Percentiles rank a stretch among this genome's conserved stretches.
Evolutionary conservation across 768 basidiomycete species (phyloP).

Genomic region (Scleroderma bovista): DNA sequence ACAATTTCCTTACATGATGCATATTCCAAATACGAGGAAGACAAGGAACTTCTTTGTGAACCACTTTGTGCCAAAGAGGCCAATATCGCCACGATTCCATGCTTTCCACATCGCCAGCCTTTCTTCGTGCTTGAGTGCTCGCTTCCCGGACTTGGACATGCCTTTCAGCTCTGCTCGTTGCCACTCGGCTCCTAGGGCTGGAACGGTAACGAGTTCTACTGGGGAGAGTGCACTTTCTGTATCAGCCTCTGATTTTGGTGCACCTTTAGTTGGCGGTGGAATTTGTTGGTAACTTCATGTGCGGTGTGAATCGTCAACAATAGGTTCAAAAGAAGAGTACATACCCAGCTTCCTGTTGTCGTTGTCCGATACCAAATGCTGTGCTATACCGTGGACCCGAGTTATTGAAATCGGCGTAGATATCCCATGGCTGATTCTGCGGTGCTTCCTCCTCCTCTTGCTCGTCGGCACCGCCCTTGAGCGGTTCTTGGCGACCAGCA

Average conservation of each 20-base stretch:
- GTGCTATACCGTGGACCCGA: constrained; percentile 71
- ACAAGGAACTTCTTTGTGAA: constrained; percentile 70
- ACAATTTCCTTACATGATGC: constrained; percentile 41
- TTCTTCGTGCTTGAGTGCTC: constrained; percentile 52
- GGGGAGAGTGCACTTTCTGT: constrained; percentile 33
- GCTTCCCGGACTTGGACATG: constrained; percentile 68
- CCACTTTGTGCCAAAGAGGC: constrained; percentile 68
- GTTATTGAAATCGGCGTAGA: constrained; percentile 89
- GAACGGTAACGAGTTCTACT: constrained; percentile 89
- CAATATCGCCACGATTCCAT: constrained; percentile 76
- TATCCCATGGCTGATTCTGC: constrained; percentile 55
- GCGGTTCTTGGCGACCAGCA: constrained; percentile 65
- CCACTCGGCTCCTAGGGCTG: constrained; percentile 91
- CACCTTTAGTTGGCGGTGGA: constrained; percentile 21
- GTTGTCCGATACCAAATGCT: constrained; percentile 43
- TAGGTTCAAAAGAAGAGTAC: constrained; percentile 14
- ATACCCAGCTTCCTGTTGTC: constrained; percentile 41
- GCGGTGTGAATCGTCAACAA: background rate
- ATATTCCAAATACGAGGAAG: constrained; percentile 60
- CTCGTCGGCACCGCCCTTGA: constrained; percentile 76
- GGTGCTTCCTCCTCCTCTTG: constrained; percentile 40
- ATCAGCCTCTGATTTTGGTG: constrained; percentile 36
- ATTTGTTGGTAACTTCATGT: constrained; percentile 42
- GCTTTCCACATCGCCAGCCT: constrained; percentile 59
- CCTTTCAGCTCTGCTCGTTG: constrained; percentile 66